Base-by-base conservation (phyloP, 2,329 filamentous ascomycete genomes). In the Aureobasidium subglaciale region DNA sequence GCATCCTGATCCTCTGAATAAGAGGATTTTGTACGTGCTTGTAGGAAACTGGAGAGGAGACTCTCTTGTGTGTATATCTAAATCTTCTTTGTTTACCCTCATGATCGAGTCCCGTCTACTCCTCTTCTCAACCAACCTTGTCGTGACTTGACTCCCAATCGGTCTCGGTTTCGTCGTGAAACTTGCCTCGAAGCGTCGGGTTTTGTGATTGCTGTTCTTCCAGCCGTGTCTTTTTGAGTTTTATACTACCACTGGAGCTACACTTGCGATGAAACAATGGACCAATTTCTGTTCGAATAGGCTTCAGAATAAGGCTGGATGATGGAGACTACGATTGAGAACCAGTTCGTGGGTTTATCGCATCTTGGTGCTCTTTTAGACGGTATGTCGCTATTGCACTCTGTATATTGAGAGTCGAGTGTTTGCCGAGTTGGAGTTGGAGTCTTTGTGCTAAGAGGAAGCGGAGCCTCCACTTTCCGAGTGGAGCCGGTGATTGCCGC, bases 21-120 rank as follows among this genome's bases (percentile, higher is more conserved):
- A 7, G 43, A 48, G 43, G 30, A 35, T 16, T 24, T 48, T n/a
- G 43, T 20, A n/a, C n/a, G 43, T 35, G 43, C 43, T 48, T 35
- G 3, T 30, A 24, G 27, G 40, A 48, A 35, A 35, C 18, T 18
- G 25, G 29, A 48, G 43, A 24, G 43, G 11, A 16, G 25, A 34
- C 30, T 48, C 43, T 48, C 18, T 48, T 24, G 30, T 32, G 27
- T 48, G 43, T 48, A 48, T 48, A 48, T 48, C 43, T 43, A 48
- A 48, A 35, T 30, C 25, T 35, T 48, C 16, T 29, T 20, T 48
- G 34, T 24, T 30, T 35, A 18, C 27, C 18, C 11, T 15, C 18
- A 32, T 16, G 27, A 32, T 11, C 42, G 32, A 15, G n/a, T n/a
- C n/a, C n/a, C 32, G 13, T 35, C 15, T 35, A 15, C 32, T 15